phyloP scores from a whole-genome alignment of 805 yeast genomes.

The Metschnikowia proteae region DNA sequence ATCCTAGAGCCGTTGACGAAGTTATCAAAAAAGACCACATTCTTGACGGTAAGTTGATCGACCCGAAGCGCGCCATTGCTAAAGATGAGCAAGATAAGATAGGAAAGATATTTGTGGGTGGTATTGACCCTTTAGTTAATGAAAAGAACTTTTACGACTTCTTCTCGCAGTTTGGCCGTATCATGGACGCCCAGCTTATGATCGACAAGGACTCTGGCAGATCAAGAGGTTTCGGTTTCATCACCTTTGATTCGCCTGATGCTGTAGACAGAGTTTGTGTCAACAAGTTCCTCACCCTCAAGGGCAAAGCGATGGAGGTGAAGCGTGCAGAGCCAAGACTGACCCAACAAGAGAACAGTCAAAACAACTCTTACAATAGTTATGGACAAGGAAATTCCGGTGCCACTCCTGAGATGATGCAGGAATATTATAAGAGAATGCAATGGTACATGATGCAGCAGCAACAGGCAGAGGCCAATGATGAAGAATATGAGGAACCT shows the following conservation, averaged over 20 bases:
- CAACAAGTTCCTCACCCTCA: constrained; percentile 75
- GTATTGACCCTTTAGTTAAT: constrained; percentile 89
- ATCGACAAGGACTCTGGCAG: constrained; percentile 95
- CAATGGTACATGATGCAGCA: constrained; percentile 64
- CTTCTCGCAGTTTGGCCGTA: constrained; percentile 83
- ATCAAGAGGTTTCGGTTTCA: constrained; percentile 95
- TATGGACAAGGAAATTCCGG: constrained; percentile 20
- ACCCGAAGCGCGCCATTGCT: constrained; percentile 96
- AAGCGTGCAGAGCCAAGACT: constrained; percentile 80
- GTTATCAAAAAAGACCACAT: constrained; percentile 85
- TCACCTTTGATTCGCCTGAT: constrained; percentile 90
- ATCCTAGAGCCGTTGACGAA: constrained; percentile 76
- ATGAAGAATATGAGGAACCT: constrained; percentile 25
- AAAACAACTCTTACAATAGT: constrained; percentile 24
- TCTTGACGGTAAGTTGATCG: constrained; percentile 92
- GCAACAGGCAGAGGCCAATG: constrained; percentile 36
- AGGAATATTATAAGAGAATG: constrained; percentile 61
- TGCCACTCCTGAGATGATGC: constrained; percentile 52
- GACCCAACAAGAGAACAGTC: constrained; percentile 26
- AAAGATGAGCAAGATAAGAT: constrained; percentile 96
- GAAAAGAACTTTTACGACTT: constrained; percentile 85
- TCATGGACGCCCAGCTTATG: constrained; percentile 95
- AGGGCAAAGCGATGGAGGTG: constrained; percentile 82
- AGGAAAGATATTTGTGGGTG: constrained; percentile 96
- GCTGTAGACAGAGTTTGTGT: constrained; percentile 89